Conservation (phyloP, 2,329 filamentous ascomycete species). For the Phialophora chinensis region DNA sequence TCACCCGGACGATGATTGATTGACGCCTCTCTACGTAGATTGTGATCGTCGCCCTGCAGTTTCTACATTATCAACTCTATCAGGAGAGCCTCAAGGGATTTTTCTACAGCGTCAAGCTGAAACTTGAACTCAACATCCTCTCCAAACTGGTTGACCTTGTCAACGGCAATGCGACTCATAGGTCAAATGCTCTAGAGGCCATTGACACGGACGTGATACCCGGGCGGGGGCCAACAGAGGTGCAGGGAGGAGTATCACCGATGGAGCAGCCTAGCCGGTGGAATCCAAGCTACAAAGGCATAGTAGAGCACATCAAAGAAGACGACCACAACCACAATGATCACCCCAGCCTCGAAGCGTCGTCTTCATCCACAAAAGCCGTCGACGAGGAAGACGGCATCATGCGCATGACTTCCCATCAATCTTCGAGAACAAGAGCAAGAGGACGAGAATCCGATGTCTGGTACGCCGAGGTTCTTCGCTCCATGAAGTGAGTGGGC, state of each 20-base stretch:
- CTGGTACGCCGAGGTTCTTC: slow-evolving; percentile 27
- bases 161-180: slow-evolving; percentile 33
- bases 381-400: slow-evolving; percentile 8
- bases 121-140: slow-evolving; percentile 56
- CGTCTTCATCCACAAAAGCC: neutral
- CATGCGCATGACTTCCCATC: slow-evolving; percentile 7
- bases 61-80: slow-evolving; percentile 52
- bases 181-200: slow-evolving; percentile 27
- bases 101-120: slow-evolving; percentile 57
- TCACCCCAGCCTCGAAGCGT: neutral
- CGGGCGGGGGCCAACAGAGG: slow-evolving; percentile 19
- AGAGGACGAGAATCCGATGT: slow-evolving; percentile 20
- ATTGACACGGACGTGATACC: slow-evolving; percentile 21
- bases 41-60: slow-evolving; percentile 43
- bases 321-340: neutral
- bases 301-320: slow-evolving; percentile 9
- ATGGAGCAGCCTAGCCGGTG: neutral
- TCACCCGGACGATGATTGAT: neutral
- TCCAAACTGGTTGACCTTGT: slow-evolving; percentile 51
- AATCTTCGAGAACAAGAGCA: slow-evolving; percentile 10
- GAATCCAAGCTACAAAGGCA: slow-evolving; percentile 1
- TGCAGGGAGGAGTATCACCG: slow-evolving; percentile 6
- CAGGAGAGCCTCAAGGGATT: slow-evolving; percentile 55
- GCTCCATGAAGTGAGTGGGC: slow-evolving; percentile 70
- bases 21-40: slow-evolving; percentile 11